Percentiles rank a stretch among this genome's conserved stretches.
phyloP scores from a whole-genome alignment of 2,329 filamentous ascomycete species.

The Colletotrichum tofieldiae region DNA sequence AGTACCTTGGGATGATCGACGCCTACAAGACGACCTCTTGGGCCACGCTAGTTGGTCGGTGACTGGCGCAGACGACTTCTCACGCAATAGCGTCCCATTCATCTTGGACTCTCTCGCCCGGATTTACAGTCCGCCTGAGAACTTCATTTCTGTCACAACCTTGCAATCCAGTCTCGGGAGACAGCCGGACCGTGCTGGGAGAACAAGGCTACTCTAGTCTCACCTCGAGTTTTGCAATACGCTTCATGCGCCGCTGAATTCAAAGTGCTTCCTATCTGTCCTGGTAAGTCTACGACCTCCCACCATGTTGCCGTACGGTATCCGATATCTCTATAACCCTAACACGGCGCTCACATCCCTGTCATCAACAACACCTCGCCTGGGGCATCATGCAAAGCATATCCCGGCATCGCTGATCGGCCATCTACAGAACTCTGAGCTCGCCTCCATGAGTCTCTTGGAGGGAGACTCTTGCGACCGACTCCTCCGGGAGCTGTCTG shows the following conservation, averaged over 20 bases:
- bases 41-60: too few species aligned
- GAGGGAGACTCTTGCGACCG: constrained; percentile 60
- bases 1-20: background rate
- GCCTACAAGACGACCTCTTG: background rate
- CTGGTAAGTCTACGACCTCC: background rate
- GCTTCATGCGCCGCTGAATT: background rate
- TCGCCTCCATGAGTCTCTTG: constrained; percentile 61
- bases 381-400: constrained; percentile 60
- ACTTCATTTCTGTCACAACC: background rate
- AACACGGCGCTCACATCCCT: background rate
- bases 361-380: background rate
- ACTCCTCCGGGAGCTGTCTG: constrained; percentile 62
- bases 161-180: background rate
- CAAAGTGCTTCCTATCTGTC: background rate
- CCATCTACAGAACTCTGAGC: constrained; percentile 63
- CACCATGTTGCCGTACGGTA: background rate
- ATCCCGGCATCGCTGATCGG: constrained; percentile 63
- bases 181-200: background rate
- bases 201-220: background rate
- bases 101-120: too few species aligned
- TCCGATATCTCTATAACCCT: too few species aligned
- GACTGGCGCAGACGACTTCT: too few species aligned
- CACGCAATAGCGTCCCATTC: background rate
- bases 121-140: background rate
- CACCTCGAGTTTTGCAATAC: too few species aligned